Evolutionary conservation across 192 early-diverging fungal genomes (phyloP).

Genomic region (Paraglomus brasilianum): DNA sequence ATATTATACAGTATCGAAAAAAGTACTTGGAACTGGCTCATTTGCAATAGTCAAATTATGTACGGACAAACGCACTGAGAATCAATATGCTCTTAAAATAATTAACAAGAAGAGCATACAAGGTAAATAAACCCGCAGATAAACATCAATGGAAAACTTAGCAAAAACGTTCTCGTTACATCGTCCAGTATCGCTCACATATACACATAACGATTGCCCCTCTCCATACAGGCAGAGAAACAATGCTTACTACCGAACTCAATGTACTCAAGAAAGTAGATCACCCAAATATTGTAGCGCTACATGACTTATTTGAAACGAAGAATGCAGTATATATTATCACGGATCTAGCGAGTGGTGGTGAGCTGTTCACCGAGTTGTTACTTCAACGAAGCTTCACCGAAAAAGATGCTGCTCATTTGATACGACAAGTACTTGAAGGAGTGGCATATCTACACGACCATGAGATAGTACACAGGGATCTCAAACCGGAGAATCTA

Average conservation of each 20-base stretch:
- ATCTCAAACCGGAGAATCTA: slow-evolving; percentile 87
- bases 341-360: slow-evolving; percentile 77
- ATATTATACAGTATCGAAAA: slow-evolving; percentile 47
- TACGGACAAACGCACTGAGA: slow-evolving; percentile 51
- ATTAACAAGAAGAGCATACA: slow-evolving; percentile 61
- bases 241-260: slow-evolving; percentile 68
- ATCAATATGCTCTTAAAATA: slow-evolving; percentile 73
- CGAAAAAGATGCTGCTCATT: slow-evolving; percentile 74
- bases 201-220: background rate
- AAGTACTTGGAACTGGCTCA: slow-evolving; percentile 47
- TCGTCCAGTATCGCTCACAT: background rate
- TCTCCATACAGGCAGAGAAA: slow-evolving; percentile 50
- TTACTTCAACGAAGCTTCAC: slow-evolving; percentile 72
- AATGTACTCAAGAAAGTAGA: slow-evolving; percentile 70
- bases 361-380: slow-evolving; percentile 84
- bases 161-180: background rate
- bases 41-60: slow-evolving; percentile 71
- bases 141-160: background rate
- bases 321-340: slow-evolving; percentile 72
- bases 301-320: slow-evolving; percentile 70
- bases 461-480: slow-evolving; percentile 83
- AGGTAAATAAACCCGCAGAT: slow-evolving; percentile 32
- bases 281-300: slow-evolving; percentile 83
- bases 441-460: slow-evolving; percentile 88
- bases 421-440: slow-evolving; percentile 73